Evolutionary conservation across 1,284 basidiomycete species (phyloP), one percentile per base, ranked within the genome.

Genomic region (Apiotrichum brassicae): DNA sequence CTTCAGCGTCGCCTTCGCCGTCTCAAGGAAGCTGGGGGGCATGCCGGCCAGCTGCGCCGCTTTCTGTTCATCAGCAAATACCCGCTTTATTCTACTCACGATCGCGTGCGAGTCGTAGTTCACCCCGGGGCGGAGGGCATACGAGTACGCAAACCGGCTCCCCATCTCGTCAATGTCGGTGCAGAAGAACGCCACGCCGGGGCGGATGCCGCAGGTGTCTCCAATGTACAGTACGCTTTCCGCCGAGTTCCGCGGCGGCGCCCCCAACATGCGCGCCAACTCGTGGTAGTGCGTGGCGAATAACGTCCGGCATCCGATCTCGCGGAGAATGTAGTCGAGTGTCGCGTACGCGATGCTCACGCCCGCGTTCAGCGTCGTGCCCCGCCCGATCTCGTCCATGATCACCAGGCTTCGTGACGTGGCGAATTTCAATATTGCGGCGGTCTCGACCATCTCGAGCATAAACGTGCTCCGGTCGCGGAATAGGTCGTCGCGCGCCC

Each of bases 211-310:
- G 77, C 13, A 18, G 39, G 26, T 25, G 16, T 16, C 3, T 25
- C 25, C 25, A 8, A 40, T 6, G 2, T 16, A n/a, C n/a, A n/a
- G n/a, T 8, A 40, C 39, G 25, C 39, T 38, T 23, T 20, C 23
- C 7, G 74, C 61, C 14, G 33, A 34, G 11, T 9, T 14, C 11
- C 11, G 11, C 23, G 43, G 18, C 14, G 37, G 43, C 5, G 49
- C 48, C 0, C 83, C 83, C 18, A 94, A 76, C 80, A 97, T 84
- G 57, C 88, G 84, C 2, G 85, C 85, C 12, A 98, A 75, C 64
- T 97, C 91, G 68, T 97, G 91, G 63, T 97, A 97, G 72, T 98
- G 94, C 12, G 94, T 98, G 3, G 95, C 94, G 65, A 98, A 98
- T 23, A 98, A 75, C 2, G 87, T 81, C 20, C 91, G 81, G 66